Evolutionary conservation across 306 rosid genomes (phyloP).

Genomic region (Cajanus cajan): DNA sequence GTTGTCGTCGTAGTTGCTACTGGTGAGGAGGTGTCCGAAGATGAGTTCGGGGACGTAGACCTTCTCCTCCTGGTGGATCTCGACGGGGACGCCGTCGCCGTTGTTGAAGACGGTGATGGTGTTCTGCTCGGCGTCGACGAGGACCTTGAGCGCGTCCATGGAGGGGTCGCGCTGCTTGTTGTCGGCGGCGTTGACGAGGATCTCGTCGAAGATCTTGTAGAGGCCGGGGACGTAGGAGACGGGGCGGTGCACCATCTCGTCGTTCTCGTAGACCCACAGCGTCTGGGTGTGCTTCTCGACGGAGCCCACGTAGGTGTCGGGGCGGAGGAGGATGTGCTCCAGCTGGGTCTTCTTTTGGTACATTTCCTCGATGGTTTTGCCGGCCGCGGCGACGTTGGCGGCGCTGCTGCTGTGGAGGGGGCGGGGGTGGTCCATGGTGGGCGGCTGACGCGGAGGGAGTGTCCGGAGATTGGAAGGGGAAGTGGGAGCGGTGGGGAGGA

Average conservation of each 20-base stretch:
- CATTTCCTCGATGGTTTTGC: slow-evolving; percentile 79
- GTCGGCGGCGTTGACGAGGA: slow-evolving; percentile 91
- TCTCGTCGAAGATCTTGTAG: slow-evolving; percentile 94
- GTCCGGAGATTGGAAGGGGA: neutral
- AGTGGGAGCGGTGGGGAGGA: too few species aligned
- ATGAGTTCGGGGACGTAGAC: slow-evolving; percentile 93
- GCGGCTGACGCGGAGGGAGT: slow-evolving; percentile 29
- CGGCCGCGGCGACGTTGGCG: slow-evolving; percentile 48
- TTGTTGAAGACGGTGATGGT: slow-evolving; percentile 60
- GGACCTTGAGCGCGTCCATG: slow-evolving; percentile 71
- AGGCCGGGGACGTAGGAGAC: slow-evolving; percentile 85
- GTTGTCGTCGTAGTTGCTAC: slow-evolving; percentile 83
- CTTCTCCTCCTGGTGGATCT: slow-evolving; percentile 92
- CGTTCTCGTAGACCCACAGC: slow-evolving; percentile 78
- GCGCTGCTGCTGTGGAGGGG: slow-evolving; percentile 69
- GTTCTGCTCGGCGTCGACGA: slow-evolving; percentile 59
- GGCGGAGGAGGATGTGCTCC: slow-evolving; percentile 92
- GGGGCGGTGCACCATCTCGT: slow-evolving; percentile 67
- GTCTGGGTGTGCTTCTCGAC: slow-evolving; percentile 82
- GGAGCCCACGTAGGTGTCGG: slow-evolving; percentile 93
- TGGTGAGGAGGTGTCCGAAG: slow-evolving; percentile 82
- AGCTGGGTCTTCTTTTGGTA: slow-evolving; percentile 94
- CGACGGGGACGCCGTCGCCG: slow-evolving; percentile 91
- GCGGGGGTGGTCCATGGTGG: slow-evolving; percentile 54
- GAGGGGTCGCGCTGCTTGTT: slow-evolving; percentile 88